Conservation (phyloP, 1,139 yeast genomes). For the Lodderomyces beijingensis region DNA sequence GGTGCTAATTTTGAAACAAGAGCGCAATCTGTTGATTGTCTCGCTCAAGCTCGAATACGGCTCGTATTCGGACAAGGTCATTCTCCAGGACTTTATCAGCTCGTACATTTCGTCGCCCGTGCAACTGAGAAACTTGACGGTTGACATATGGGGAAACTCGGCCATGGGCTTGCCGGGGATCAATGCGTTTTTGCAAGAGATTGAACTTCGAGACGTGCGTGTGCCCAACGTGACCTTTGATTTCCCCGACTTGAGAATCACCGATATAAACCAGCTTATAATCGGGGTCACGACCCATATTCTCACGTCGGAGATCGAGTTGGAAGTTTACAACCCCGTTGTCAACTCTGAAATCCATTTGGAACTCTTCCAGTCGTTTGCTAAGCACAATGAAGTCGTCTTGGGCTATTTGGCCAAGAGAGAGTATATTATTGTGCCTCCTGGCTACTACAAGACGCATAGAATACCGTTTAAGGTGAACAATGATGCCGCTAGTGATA, state of each 20-base stretch:
- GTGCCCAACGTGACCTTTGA: slow-evolving; percentile 16
- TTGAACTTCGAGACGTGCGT: slow-evolving; percentile 12
- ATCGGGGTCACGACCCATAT: slow-evolving; percentile 48
- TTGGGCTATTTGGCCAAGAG: slow-evolving; percentile 42
- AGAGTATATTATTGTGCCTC: slow-evolving; percentile 36
- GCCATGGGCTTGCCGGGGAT: slow-evolving; percentile 14
- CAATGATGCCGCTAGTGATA: slow-evolving; percentile 37
- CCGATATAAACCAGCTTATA: slow-evolving; percentile 18
- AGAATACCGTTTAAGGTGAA: slow-evolving; percentile 45
- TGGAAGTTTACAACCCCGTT: slow-evolving; percentile 50
- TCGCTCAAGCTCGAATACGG: slow-evolving; percentile 11
- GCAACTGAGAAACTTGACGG: slow-evolving; percentile 4
- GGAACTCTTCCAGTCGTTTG: slow-evolving; percentile 40
- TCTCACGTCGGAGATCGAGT: slow-evolving; percentile 47
- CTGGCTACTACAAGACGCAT: slow-evolving; percentile 48
- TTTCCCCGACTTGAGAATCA: slow-evolving; percentile 1
- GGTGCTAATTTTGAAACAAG: slow-evolving; percentile 16
- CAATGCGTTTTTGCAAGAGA: slow-evolving; percentile 15
- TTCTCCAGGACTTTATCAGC: slow-evolving; percentile 14
- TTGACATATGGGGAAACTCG: slow-evolving; percentile 14
- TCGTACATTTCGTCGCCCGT: slow-evolving; percentile 11
- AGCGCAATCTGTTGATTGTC: slow-evolving; percentile 13
- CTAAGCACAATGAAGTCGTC: slow-evolving; percentile 39
- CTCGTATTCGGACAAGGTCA: slow-evolving; percentile 9
- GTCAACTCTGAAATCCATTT: slow-evolving; percentile 37